These are phyloP conservation scores for Podospora tetraspora DNA, from an alignment of 495 filamentous ascomycete genomes.

Conservation along the genomic window DNA sequence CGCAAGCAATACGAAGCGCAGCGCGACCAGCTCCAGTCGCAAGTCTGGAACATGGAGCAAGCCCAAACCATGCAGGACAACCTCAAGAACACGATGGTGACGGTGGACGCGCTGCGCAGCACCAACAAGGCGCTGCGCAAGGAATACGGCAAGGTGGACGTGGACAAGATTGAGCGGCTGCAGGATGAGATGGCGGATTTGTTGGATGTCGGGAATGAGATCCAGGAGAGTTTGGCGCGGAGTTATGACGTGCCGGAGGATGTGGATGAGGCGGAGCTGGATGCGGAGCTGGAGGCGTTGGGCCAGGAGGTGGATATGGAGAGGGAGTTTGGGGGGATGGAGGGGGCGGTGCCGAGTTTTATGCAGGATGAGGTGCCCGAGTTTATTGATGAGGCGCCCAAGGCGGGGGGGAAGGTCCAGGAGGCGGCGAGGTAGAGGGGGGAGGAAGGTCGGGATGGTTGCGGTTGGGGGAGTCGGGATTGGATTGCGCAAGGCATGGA, in stretches of 20 bases:
- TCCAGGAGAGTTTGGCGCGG: slow-evolving; percentile 89
- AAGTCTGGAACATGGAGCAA: slow-evolving; percentile 99
- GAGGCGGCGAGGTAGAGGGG: slow-evolving; percentile 59
- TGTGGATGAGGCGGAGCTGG: slow-evolving; percentile 94
- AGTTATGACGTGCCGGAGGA: slow-evolving; percentile 96
- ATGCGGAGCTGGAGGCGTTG: slow-evolving; percentile 92
- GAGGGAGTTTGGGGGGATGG: slow-evolving; percentile 49
- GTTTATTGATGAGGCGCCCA: slow-evolving; percentile 80
- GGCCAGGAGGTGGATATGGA: slow-evolving; percentile 85
- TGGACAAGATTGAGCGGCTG: slow-evolving; percentile 95
- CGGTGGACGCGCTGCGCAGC: slow-evolving; percentile 92
- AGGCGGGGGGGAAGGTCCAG: slow-evolving; percentile 59
- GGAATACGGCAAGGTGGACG: slow-evolving; percentile 95
- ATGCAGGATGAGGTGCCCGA: slow-evolving; percentile 77
- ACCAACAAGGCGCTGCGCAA: slow-evolving; percentile 91
- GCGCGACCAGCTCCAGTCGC: slow-evolving; percentile 88
- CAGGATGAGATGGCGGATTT: slow-evolving; percentile 99
- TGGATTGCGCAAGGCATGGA: neutral
- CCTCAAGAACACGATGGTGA: slow-evolving; percentile 97
- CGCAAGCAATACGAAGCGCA: slow-evolving; percentile 93
- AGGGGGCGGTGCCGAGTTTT: slow-evolving; percentile 67
- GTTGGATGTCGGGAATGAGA: slow-evolving; percentile 97
- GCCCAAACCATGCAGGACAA: slow-evolving; percentile 99
- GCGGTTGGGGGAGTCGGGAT: neutral
- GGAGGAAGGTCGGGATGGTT: neutral